phyloP scores from a whole-genome alignment of 495 filamentous ascomycete species.

The Podospora fimiseda region DNA sequence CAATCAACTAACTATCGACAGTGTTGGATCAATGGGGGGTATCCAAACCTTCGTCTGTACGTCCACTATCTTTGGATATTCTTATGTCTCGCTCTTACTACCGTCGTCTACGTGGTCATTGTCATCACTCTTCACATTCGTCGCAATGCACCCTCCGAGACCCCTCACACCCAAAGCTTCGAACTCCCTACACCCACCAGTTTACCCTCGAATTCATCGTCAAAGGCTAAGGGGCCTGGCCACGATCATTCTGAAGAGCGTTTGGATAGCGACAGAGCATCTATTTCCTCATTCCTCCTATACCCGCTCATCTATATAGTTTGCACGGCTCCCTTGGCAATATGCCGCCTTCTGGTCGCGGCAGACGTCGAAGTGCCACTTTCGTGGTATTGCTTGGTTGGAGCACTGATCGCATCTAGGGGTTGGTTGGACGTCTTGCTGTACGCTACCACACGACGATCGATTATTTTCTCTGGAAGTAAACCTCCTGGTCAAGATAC shows the following conservation, averaged over 20 bases:
- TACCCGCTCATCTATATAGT: slow-evolving; percentile 68
- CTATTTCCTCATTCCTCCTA: slow-evolving; percentile 48
- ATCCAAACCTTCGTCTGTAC: slow-evolving; percentile 56
- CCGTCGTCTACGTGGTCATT: slow-evolving; percentile 57
- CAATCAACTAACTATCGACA: slow-evolving; percentile 22
- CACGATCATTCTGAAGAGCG: no score
- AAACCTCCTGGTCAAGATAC: slow-evolving; percentile 36
- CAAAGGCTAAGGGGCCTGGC: no score
- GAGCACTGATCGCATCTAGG: slow-evolving; percentile 62
- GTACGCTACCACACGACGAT: slow-evolving; percentile 60
- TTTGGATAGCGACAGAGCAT: no score
- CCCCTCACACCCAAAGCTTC: slow-evolving; percentile 16
- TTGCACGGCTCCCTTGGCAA: slow-evolving; percentile 63
- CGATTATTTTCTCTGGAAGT: slow-evolving; percentile 44
- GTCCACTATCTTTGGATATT: slow-evolving; percentile 79
- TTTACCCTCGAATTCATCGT: no score
- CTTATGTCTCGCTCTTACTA: slow-evolving; percentile 57
- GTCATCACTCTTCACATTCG: slow-evolving; percentile 53
- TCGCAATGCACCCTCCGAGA: slow-evolving; percentile 39
- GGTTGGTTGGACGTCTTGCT: slow-evolving; percentile 66
- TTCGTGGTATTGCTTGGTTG: slow-evolving; percentile 62
- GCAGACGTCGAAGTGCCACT: slow-evolving; percentile 47
- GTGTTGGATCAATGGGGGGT: slow-evolving; percentile 65
- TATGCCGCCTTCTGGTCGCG: slow-evolving; percentile 60
- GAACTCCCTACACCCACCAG: slow-evolving; percentile 27